phyloP scores from a whole-genome alignment of 129 eudicot species.

The Centella asiatica region DNA sequence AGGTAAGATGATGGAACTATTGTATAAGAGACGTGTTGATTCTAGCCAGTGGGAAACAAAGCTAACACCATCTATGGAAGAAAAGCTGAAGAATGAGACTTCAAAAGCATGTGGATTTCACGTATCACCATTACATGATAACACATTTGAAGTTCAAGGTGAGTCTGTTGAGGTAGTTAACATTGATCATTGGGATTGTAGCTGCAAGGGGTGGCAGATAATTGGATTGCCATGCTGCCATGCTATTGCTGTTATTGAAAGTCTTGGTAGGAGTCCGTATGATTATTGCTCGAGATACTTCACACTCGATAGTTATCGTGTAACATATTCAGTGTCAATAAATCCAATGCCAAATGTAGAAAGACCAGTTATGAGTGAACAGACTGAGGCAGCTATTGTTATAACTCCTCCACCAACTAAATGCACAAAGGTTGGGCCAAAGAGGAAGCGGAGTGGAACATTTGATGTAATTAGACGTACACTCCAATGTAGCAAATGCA shows the following conservation, averaged over 20 bases:
- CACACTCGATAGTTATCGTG: conserved; percentile 2
- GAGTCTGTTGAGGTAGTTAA: conserved; percentile 16
- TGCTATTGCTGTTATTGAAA: conserved; percentile 12
- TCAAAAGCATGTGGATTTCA: conserved; percentile 4
- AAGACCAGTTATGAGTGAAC: not conserved
- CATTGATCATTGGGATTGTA: conserved; percentile 18
- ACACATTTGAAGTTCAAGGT: conserved; percentile 16
- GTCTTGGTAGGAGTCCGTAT: conserved; percentile 5
- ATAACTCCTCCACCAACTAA: conserved; percentile 17
- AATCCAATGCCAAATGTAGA: conserved; percentile 14
- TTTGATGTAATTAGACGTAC: conserved; percentile 9
- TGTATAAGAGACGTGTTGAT: conserved; percentile 6
- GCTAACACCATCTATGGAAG: conserved; percentile 19
- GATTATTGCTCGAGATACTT: conserved; percentile 12
- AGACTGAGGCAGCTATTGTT: conserved; percentile 2
- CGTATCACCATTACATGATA: not conserved
- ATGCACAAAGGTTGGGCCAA: conserved; percentile 5
- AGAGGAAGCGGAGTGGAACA: conserved; percentile 12
- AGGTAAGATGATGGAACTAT: conserved; percentile 13
- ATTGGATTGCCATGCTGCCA: conserved; percentile 19
- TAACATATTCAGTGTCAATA: conserved; percentile 10
- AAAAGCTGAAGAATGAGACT: conserved; percentile 7
- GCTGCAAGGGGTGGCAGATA: conserved; percentile 18
- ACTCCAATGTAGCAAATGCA: conserved; percentile 21
- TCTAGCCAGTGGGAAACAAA: conserved; percentile 12